Base-by-base conservation (phyloP, 2,329 filamentous ascomycete species). In the Cordyceps militaris region DNA sequence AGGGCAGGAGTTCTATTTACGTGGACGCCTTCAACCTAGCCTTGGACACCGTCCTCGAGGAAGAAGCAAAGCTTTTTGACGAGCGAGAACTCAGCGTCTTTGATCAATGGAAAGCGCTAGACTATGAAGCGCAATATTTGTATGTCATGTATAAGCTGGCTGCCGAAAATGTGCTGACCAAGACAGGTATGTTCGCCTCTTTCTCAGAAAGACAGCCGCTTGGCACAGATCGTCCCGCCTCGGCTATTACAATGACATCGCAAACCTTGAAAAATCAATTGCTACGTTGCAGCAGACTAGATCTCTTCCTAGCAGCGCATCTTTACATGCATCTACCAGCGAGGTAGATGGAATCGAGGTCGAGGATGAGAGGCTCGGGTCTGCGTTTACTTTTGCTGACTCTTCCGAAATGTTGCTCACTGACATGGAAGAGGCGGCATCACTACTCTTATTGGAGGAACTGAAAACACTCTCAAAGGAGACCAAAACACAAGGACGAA, bases 11-110 rank as follows among this genome's bases (percentile, higher is more conserved):
- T 66, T 97, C 92, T 1, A 90, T 99, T 57, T 99, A 99, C 66
- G 91, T 97, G 19, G 94, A 99, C 73, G 94, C 94, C 0, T 99
- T 99, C 77, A 96, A 96, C 66, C 77, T 97, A 14, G 91, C 93
- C 2, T 75, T 99, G 50, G 86, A 93, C 59, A 96, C 90, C 0
- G 94, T 99, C 3, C 74, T 97, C 13, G 85, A 90, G 50, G 90
- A 97, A 58, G 94, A 99, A 71, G 81, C 83, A 0, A 90, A 96
- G 71, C 75, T 99, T 0, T 99, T 97, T 68, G 82, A 94, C 65
- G 82, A 85, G 59, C 86, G 84, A 19, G 94, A 99, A 71, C 82
- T 79, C 66, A 76, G 81, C 14, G 79, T 97, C 0, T 97, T 99
- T 68, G 73, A 76, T 3, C 77, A 85, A 59, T 99, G 93, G 91